Conservation (phyloP, 2,329 filamentous ascomycete genomes). For the Penicillium sclerotiorum region DNA sequence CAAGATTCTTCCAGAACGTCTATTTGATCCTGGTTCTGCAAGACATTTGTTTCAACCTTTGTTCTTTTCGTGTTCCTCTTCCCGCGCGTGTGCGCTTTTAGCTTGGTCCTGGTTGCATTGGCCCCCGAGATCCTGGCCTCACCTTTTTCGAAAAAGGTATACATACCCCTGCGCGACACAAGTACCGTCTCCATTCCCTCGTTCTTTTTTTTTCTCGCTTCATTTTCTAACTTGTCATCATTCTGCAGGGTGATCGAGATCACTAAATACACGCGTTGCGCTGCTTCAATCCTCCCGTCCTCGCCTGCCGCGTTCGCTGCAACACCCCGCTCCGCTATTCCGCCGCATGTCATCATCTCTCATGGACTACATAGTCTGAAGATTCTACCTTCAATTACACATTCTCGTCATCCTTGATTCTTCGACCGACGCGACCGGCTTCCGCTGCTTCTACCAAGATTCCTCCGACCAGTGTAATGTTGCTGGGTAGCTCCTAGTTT, state of each 20-base stretch:
- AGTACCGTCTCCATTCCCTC: too few relatives aligned
- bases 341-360: conserved; percentile 14
- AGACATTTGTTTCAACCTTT: conserved; percentile 4
- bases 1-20: conserved; percentile 3
- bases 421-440: neutral
- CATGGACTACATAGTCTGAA: conserved; percentile 19
- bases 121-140: conserved; percentile 18
- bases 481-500: conserved; percentile 22
- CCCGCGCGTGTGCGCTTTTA: conserved; percentile 10
- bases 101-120: conserved; percentile 5
- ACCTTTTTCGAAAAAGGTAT: conserved; percentile 12
- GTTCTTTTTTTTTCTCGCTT: neutral
- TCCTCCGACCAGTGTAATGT: conserved; percentile 25
- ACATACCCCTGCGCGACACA: conserved; percentile 5
- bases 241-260: neutral
- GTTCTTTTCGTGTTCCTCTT: neutral
- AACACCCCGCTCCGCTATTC: conserved; percentile 21
- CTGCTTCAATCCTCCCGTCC: neutral
- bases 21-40: conserved; percentile 1
- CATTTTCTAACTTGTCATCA: neutral
- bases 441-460: neutral
- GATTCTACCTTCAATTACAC: conserved; percentile 5
- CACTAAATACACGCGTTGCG: neutral
- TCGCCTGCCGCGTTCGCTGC: conserved; percentile 15
- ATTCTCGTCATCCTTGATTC: neutral